Evolutionary conservation across 2,329 filamentous ascomycete species (phyloP), one percentile per base, ranked within the genome.

Genomic region (Didymellaceae sp.): DNA sequence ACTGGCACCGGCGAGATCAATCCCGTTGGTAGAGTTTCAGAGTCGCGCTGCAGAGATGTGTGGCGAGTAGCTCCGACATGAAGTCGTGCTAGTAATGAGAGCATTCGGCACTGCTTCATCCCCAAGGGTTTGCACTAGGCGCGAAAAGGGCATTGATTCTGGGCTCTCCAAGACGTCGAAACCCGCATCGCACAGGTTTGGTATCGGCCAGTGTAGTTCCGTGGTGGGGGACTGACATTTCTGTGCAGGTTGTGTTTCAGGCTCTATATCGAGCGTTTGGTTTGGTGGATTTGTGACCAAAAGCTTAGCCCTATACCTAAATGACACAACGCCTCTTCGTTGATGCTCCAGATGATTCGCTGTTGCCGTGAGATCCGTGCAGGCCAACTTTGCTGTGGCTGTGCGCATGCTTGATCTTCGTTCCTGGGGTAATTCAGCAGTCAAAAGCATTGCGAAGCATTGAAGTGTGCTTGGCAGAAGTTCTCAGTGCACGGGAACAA

Each of bases 241-340:
- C 54, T 57, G 61, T 59, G 42, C 64, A 54, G 37, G 47, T 47
- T 43, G 45, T 28, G 68, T 71, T 71, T 71, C 65, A 67, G 58
- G 53, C 37, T 42, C 45, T 22, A 58, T 45, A 46, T 55, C 57
- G 24, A 58, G 51, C 43, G 59, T 65, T 66, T 66, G 49, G 63
- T 65, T 63, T 62, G 52, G 26, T 45, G 50, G 43, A 50, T 57
- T 45, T 56, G 57, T 56, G 54, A 58, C 58, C 33, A 47, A 54
- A 62, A 59, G 52, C 55, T 62, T 60, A 48, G 54, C 55, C 49
- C 41, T 47, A 52, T 37, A 31, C 30, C 16, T 20, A 16, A 37
- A 47, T 10, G 39, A 45, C 37, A 33, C 37, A 32, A 16, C 26
- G 25, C 7, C 22, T 14, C 28, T 41, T 35, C 24, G 25, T 8